Conservation (phyloP, 108 stramenopile species). For the Thalassiosira profunda region DNA sequence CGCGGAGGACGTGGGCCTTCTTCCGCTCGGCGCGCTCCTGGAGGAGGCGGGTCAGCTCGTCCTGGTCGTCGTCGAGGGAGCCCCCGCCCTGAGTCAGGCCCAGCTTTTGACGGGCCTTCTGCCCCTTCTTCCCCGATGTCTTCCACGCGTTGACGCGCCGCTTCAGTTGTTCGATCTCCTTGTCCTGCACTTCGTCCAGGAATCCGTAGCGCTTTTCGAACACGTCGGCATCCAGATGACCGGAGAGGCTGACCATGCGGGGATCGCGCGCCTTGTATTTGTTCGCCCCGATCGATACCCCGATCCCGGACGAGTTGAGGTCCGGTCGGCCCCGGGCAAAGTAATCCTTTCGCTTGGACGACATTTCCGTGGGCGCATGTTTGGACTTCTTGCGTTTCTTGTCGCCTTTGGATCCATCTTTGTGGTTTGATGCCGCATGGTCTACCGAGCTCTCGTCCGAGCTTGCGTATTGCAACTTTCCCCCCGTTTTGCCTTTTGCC, state of each 20-base stretch:
- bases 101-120: slow-evolving; percentile 63
- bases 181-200: slow-evolving; percentile 71
- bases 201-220: slow-evolving; percentile 84
- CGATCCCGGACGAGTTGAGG: slow-evolving; percentile 80
- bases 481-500: background rate
- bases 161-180: slow-evolving; percentile 76
- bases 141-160: slow-evolving; percentile 68
- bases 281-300: slow-evolving; percentile 86
- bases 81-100: slow-evolving; percentile 52
- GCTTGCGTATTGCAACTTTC: background rate
- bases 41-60: slow-evolving; percentile 58
- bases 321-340: slow-evolving; percentile 60
- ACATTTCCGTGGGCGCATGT: slow-evolving; percentile 86
- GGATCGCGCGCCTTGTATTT: slow-evolving; percentile 88
- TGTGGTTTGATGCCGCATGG: background rate
- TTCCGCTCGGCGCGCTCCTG: slow-evolving; percentile 73
- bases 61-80: slow-evolving; percentile 63
- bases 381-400: slow-evolving; percentile 57
- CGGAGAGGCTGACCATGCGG: slow-evolving; percentile 67
- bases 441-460: slow-evolving; percentile 10
- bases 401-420: background rate
- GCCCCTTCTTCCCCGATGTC: slow-evolving; percentile 74
- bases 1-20: slow-evolving; percentile 58
- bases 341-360: slow-evolving; percentile 77
- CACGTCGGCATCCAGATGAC: slow-evolving; percentile 74